Conservation (phyloP, 2,329 filamentous ascomycete species). For the Monilinia laxa region DNA sequence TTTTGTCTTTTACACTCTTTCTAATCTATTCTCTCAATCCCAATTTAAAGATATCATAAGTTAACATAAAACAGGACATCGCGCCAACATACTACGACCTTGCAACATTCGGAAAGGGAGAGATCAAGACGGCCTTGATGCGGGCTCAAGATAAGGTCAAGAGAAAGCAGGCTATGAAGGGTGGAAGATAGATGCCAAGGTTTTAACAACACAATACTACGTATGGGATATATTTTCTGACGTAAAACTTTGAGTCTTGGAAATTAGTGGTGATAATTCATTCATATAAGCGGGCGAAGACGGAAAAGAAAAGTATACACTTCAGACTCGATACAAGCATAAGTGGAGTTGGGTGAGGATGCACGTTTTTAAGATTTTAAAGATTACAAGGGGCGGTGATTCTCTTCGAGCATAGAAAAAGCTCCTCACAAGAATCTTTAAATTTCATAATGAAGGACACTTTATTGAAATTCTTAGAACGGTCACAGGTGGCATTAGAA, state of each 20-base stretch:
- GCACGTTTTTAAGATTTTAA: not conserved
- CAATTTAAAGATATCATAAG: slow-evolving; percentile 37
- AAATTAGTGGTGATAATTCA: not conserved
- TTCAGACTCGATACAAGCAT: not conserved
- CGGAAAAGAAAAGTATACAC: not conserved
- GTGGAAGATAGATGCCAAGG: slow-evolving; percentile 28
- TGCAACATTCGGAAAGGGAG: slow-evolving; percentile 77
- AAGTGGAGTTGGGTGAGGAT: not conserved
- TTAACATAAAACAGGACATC: slow-evolving; percentile 68
- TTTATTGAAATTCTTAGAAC: not conserved
- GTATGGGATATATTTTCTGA: not conserved
- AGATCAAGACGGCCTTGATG: slow-evolving; percentile 70
- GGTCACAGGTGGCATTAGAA: not conserved
- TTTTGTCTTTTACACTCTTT: slow-evolving; percentile 15
- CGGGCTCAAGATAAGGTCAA: slow-evolving; percentile 59
- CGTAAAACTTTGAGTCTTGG: not conserved
- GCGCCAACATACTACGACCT: slow-evolving; percentile 92
- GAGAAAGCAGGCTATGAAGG: slow-evolving; percentile 47
- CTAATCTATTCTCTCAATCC: not conserved
- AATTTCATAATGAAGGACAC: not conserved
- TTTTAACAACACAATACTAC: not conserved
- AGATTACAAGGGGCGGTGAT: not conserved
- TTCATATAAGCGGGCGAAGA: not conserved
- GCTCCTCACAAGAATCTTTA: not conserved
- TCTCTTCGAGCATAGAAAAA: not conserved